Base-by-base conservation (phyloP, 345 rosid species). In the Anastatica hierochuntica region DNA sequence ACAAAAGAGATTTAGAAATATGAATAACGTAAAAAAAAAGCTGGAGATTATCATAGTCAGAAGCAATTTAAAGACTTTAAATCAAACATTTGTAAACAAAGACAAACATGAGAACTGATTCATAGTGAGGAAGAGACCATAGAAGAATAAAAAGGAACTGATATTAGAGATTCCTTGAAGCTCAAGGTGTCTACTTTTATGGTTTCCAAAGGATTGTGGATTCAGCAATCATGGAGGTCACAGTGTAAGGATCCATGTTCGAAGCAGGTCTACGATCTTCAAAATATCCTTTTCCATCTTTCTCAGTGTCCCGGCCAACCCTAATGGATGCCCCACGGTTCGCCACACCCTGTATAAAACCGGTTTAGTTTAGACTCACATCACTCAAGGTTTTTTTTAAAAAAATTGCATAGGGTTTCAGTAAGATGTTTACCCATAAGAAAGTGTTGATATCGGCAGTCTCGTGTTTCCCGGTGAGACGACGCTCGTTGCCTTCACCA, bases 211-310 rank as follows among this genome's bases (percentile, higher is more conserved):
- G 76, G 58, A 88, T 77, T 66, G 94, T 84, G 56, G 82, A 72
- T 64, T 88, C 86, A 15, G 96, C 90, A 10, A 88, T 77, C 96
- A 84, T 80, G 43, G 90, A 82, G 4, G 94, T 79, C 12, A 84
- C 95, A 8, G 77, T 74, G 60, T 88, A 84, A 1, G 96, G 96
- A 70, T 88, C 94, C 96, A 88, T 88, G 80, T 88, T 88, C 0
- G 90, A 88, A 10, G 94, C 78, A 2, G 94, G 96, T 76, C 96
- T 77, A 48, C 96, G 78, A 49, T 88, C 96, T 63, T 84, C 90
- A 27, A 88, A 84, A 69, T 84, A 88, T 8, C 95, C 85, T 78
- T 82, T 82, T 30, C 88, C 85, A 0, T 13, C 74, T 40, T 80
- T 69, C 68, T 88, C 90, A 0, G 96, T 88, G 23, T 88, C 90